phyloP scores from a whole-genome alignment of 2,329 filamentous ascomycete species.

The Periglandula ipomoeae region DNA sequence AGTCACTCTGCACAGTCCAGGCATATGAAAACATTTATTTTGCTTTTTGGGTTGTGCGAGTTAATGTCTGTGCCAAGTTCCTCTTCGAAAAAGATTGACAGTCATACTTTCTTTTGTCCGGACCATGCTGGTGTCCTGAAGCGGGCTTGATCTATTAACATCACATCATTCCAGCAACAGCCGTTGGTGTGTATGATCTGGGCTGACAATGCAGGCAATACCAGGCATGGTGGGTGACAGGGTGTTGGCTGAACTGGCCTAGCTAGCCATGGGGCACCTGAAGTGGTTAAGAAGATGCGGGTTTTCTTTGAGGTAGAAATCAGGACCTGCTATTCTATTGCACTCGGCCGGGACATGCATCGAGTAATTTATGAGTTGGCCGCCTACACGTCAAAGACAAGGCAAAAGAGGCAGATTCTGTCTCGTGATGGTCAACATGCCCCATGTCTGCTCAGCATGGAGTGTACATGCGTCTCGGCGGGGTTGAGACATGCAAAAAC shows the following conservation, averaged over 20 bases:
- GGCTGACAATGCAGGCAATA: background rate
- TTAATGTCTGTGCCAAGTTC: too few species aligned
- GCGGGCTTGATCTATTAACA: too few species aligned
- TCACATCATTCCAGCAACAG: too few species aligned
- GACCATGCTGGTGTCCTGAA: background rate
- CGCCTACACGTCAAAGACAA: background rate
- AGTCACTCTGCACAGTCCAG: too few species aligned
- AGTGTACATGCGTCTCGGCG: too few species aligned
- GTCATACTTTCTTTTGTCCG: background rate
- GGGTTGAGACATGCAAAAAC: too few species aligned
- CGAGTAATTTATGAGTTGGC: background rate
- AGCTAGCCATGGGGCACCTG: background rate
- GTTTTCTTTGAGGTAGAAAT: background rate
- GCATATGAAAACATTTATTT: too few species aligned
- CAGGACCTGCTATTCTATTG: background rate
- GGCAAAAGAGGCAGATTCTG: background rate
- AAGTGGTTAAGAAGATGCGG: too few species aligned
- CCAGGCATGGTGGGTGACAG: background rate
- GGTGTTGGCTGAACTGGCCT: background rate
- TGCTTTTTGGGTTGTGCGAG: too few species aligned
- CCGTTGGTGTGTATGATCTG: background rate
- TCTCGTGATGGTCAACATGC: background rate
- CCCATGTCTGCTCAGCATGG: too few species aligned
- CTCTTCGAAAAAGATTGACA: too few species aligned
- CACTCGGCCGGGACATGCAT: background rate